These are phyloP conservation scores for Quercus ilex DNA, from an alignment of 306 rosid genomes.

Conservation along the genomic window DNA sequence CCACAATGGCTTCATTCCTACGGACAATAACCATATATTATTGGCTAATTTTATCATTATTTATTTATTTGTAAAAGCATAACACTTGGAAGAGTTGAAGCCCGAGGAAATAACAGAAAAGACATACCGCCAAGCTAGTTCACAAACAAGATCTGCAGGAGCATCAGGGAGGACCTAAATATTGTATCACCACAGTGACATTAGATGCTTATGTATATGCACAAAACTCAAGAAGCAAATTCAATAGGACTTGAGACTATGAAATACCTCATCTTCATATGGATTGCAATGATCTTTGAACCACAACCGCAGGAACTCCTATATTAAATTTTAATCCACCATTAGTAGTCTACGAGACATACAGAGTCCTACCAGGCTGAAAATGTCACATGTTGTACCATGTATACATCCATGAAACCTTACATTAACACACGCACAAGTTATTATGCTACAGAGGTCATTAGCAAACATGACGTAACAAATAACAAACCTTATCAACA, in stretches of 20 bases:
- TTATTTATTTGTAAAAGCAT: conserved; percentile 2
- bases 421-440: background rate
- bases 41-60: background rate
- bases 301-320: conserved; percentile 99
- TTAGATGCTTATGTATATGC: conserved; percentile 14
- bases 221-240: conserved; percentile 5
- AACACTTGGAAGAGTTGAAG: background rate
- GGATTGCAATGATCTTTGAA: conserved; percentile 93
- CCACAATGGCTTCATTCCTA: background rate
- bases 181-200: conserved; percentile 23
- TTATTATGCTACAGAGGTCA: background rate
- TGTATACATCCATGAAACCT: conserved; percentile 3
- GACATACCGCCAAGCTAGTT: conserved; percentile 92
- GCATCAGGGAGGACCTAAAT: conserved; percentile 93
- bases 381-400: background rate
- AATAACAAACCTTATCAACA: conserved; percentile 75
- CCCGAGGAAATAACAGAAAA: background rate
- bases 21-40: background rate
- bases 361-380: background rate
- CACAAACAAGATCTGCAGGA: conserved; percentile 88
- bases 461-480: background rate
- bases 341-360: conserved; percentile 10
- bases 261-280: conserved; percentile 79
- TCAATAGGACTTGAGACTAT: background rate
- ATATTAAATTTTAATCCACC: conserved; percentile 14